Base-by-base conservation (phyloP, 2,329 filamentous ascomycete species). In the Botrytis fabae region DNA sequence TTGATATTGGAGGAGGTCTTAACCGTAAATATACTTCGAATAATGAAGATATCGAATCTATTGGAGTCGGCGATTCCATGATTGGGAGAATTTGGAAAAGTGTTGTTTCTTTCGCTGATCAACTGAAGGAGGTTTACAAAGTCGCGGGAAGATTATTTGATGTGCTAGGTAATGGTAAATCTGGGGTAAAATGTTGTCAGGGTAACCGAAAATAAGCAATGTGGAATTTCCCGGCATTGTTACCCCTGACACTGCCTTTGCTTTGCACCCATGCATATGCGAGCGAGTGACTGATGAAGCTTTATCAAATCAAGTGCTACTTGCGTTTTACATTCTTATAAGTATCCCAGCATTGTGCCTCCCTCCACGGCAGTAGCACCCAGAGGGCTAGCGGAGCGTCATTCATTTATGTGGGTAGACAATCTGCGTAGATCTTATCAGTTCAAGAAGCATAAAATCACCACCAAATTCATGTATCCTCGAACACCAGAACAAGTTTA, bases 21-120 rank as follows among this genome's bases (percentile, higher is more conserved):
- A 98, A 85, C 66, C 95, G 93, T 59, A 98, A 87, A 80, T 93
- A 98, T 73, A 98, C 95, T 83, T 98, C 92, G 81, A 98, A 98
- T 54, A 98, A 89, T 75, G 88, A 89, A 22, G 84, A 79, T 71
- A 85, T 81, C 5, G 83, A 79, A 79, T 85, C 88, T 28, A 18
- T 57, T 73, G 83, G 79, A 32, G 81, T 75, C 18, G 69, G 35
- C 72, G 81, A 74, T 65, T 82, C 82, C 83, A 85, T 85, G 22
- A 46, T 57, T 57, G 44, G 44, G 25, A 12, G 40, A 63, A 38
- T 14, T 20, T 59, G 51, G 38, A 42, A 44, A 69, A 46, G 68
- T 46, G 68, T 28, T 70, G 68, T 70, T 70, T 62, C 42, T 38
- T n/a, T 28, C 25, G 54, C 40, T n/a, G 40, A 62, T 62, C 51